Base-by-base conservation (phyloP, 805 yeast genomes). In the Lachancea cidri region DNA sequence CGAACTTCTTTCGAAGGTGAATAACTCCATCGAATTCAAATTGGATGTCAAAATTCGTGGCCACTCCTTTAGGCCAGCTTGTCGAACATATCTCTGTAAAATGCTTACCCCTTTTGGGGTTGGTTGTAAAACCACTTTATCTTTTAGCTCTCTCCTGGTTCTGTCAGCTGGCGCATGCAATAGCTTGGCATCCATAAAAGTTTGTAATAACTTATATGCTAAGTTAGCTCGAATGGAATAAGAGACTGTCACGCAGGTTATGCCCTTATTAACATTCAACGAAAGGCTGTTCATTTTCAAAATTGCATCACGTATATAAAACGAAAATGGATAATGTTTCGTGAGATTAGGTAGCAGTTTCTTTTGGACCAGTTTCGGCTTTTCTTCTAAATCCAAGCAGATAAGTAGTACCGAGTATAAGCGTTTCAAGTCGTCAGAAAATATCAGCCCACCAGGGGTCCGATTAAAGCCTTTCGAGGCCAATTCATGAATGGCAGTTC, bases 101-200 rank as follows among this genome's bases (percentile, higher is more conserved):
- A 86, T 54, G 0, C 87, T 80, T 5, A 87, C 78, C 1, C 97
- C 98, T 55, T 91, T 91, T 0, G 97, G 88, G 0, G 96, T 86
- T 3, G 96, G 95, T 56, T 91, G 97, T 20, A 86, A 55, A 2
- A 67, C 45, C 0, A 69, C 65, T 3, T 62, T 66, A 0, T 54
- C 62, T 38, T 72, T 72, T 4, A 80, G 70, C 32, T 57, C 64
- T 11, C 57, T 48, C 33, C 83, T 57, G 0, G 95, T 86, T 52
- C 91, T 66, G 47, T 83, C 88, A 2, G 76, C 74, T 0, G 95
- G 95, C 11, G 77, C 74, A 56, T 87, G 95, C 7, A 87, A 49
- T 1, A 86, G 61, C 47, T 77, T 79, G 0, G 86, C 82, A 2
- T 66, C 65, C 69, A 75, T 78, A 53, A 81, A 83, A 18, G 66